Conservation (phyloP, 441 rosid genomes). For the Brassica hybrid region DNA sequence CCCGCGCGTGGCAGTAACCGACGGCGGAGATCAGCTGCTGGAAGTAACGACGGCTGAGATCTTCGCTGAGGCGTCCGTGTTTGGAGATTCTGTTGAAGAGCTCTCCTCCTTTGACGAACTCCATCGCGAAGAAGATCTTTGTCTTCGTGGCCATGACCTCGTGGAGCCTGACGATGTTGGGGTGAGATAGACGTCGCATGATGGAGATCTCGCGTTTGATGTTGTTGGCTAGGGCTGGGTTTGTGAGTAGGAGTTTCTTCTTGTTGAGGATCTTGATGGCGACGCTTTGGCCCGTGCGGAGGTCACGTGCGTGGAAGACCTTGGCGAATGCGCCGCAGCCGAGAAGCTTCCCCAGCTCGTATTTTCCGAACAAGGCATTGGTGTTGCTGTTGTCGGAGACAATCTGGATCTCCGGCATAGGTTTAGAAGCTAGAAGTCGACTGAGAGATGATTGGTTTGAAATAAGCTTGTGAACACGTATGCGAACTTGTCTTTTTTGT, state of each 20-base stretch:
- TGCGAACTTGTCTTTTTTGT: neutral
- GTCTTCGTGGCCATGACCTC: conserved; percentile 80
- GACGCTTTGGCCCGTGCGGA: conserved; percentile 66
- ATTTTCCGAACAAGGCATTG: conserved; percentile 67
- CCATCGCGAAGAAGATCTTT: conserved; percentile 77
- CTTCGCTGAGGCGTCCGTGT: conserved; percentile 74
- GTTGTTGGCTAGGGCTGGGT: conserved; percentile 50
- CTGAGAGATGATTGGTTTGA: conserved; percentile 14
- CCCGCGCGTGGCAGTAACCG: conserved; percentile 77
- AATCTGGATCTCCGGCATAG: conserved; percentile 66
- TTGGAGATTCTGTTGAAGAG: conserved; percentile 70
- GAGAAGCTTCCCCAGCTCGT: conserved; percentile 84
- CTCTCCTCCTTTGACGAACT: conserved; percentile 89
- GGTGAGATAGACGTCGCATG: conserved; percentile 74
- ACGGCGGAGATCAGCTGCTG: conserved; percentile 90
- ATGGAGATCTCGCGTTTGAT: conserved; percentile 90
- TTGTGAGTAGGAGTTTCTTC: conserved; percentile 52
- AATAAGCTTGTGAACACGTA: conserved; percentile 17
- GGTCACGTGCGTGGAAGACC: conserved; percentile 74
- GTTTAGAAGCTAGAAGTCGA: conserved; percentile 45
- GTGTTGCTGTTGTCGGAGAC: conserved; percentile 27
- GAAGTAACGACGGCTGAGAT: conserved; percentile 75
- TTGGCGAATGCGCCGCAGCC: conserved; percentile 96
- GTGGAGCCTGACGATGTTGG: conserved; percentile 61
- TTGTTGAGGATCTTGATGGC: conserved; percentile 84